A percentile compares a stretch with the other conserved stretches of the same genome.
These are phyloP conservation scores for Urochloa ruziziensis DNA, from an alignment of 176 grass and related monocot genomes.

Conservation along the genomic window DNA sequence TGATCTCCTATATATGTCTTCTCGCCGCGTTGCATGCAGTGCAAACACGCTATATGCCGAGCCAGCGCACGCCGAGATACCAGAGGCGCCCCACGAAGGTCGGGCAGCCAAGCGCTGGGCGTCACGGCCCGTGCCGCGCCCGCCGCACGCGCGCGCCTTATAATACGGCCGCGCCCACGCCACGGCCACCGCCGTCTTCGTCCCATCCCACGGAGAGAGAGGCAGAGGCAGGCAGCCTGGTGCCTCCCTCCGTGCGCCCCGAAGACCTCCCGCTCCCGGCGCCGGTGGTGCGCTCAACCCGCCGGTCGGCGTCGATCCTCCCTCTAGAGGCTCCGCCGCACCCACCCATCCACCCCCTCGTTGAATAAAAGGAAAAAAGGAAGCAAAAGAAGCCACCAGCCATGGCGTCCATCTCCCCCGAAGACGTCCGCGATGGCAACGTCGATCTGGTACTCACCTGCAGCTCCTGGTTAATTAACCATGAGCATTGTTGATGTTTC, in stretches of 20 bases:
- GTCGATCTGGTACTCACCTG: conserved; percentile 50
- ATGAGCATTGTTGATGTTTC: background rate
- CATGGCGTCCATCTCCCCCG: conserved; percentile 70
- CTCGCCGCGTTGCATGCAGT: too few relatives aligned
- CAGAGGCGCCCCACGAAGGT: conserved; percentile 18
- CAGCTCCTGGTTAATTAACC: too few relatives aligned
- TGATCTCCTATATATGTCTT: too few relatives aligned
- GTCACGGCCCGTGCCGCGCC: background rate
- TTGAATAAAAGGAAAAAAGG: background rate
- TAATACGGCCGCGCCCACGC: too few relatives aligned
- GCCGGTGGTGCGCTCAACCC: background rate
- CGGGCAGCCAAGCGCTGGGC: conserved; percentile 8
- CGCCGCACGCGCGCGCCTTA: too few relatives aligned
- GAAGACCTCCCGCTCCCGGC: conserved; percentile 5
- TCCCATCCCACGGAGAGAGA: conserved; percentile 30
- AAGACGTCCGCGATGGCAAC: conserved; percentile 42
- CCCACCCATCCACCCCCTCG: too few relatives aligned
- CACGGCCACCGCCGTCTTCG: background rate
- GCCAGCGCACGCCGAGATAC: too few relatives aligned
- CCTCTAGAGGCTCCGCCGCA: background rate
- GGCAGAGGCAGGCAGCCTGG: conserved; percentile 39
- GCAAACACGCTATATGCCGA: too few relatives aligned
- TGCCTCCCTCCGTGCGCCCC: conserved; percentile 36
- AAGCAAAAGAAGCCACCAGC: conserved; percentile 30
- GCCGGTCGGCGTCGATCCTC: background rate